Evolutionary conservation across 78 protist species (phyloP).

Genomic region (Speleostelium caveatum): DNA sequence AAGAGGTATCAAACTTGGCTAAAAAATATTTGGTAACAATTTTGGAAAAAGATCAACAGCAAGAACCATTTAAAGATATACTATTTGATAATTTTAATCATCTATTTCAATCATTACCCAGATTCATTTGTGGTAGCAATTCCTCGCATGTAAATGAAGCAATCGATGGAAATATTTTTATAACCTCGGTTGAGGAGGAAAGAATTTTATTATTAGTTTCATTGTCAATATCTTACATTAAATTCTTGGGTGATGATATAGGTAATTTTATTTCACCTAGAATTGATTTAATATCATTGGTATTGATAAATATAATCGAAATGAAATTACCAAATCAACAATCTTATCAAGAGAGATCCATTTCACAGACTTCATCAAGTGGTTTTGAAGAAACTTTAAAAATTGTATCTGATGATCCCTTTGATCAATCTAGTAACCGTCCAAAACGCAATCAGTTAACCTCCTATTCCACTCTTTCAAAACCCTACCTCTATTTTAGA

Average conservation of each 20-base stretch:
- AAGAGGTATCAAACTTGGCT: not conserved
- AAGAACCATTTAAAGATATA: not conserved
- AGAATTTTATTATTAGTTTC: constrained; percentile 4
- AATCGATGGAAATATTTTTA: not conserved
- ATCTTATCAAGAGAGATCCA: not conserved
- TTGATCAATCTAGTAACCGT: not conserved
- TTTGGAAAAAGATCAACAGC: not conserved
- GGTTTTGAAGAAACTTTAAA: constrained; percentile 16
- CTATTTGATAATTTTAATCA: constrained; percentile 41
- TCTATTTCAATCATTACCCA: constrained; percentile 27
- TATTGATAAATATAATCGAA: constrained; percentile 6
- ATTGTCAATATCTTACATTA: constrained; percentile 29
- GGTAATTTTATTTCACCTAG: not conserved
- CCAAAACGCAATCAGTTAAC: not conserved
- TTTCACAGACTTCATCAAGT: not conserved
- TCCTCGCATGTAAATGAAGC: too few relatives aligned
- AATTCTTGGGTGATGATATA: not conserved
- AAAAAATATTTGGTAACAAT: not conserved
- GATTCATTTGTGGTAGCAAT: constrained; percentile 11
- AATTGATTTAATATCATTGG: constrained; percentile 23
- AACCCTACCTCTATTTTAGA: constrained; percentile 32
- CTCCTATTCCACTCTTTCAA: constrained; percentile 6
- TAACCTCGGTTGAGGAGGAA: constrained; percentile 17
- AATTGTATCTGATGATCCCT: constrained; percentile 30
- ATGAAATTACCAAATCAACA: constrained; percentile 7